A percentile compares a stretch with the other conserved stretches of the same genome.
Evolutionary conservation across 148 eudicot species (phyloP).

Genomic region (Polygonum maritimum): DNA sequence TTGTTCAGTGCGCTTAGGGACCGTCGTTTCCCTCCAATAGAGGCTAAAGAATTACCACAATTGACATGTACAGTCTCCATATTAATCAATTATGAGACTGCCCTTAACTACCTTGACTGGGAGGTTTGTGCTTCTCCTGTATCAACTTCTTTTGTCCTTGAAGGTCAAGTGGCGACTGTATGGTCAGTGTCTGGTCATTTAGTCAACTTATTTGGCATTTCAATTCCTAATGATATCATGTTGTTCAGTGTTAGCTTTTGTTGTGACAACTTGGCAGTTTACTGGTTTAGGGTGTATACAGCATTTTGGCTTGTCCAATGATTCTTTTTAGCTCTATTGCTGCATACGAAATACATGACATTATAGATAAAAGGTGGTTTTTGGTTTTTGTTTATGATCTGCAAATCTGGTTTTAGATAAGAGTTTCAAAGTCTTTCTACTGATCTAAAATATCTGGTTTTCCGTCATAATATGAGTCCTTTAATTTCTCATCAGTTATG

Average conservation of each 20-base stretch:
- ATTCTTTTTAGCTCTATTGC: too few species aligned
- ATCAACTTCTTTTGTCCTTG: neutral
- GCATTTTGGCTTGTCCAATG: too few species aligned
- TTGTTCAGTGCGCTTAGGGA: slow-evolving; percentile 81
- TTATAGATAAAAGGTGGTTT: too few species aligned
- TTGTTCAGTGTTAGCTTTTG: neutral
- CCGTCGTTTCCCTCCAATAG: slow-evolving; percentile 89
- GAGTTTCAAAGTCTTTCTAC: too few species aligned
- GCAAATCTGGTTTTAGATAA: too few species aligned
- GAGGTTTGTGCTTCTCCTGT: slow-evolving; percentile 43
- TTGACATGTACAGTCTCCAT: slow-evolving; percentile 93
- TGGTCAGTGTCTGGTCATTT: neutral
- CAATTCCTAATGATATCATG: too few species aligned
- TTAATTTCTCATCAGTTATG: too few species aligned
- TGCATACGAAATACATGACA: too few species aligned
- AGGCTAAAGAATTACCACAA: slow-evolving; percentile 80
- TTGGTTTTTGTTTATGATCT: too few species aligned
- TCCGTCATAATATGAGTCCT: too few species aligned
- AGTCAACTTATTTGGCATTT: neutral
- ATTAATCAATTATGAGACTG: slow-evolving; percentile 76
- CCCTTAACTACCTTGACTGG: slow-evolving; percentile 76
- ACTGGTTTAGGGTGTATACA: too few species aligned
- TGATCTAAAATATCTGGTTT: too few species aligned
- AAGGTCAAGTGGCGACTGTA: neutral
- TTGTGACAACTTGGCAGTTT: neutral